These are phyloP conservation scores for Gossypium anomalum DNA, from an alignment of 345 rosid genomes.

Conservation along the genomic window DNA sequence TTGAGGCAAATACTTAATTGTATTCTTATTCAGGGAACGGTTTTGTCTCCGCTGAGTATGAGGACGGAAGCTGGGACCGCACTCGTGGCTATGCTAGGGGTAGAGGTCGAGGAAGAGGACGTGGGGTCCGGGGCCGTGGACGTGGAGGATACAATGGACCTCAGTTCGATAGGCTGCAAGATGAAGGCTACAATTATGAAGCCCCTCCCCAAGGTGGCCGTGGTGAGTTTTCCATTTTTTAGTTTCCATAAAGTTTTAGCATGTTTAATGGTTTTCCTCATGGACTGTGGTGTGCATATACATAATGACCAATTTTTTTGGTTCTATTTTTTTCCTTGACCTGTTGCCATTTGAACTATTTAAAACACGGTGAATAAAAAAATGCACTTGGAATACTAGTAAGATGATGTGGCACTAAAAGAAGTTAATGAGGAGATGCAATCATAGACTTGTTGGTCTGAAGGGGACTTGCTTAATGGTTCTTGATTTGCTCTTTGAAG, in stretches of 20 bases:
- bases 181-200: constrained; percentile 64
- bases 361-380: not conserved
- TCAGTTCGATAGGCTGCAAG: constrained; percentile 55
- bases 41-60: constrained; percentile 54
- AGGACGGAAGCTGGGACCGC: constrained; percentile 72
- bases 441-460: not conserved
- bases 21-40: constrained; percentile 57
- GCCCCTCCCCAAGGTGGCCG: constrained; percentile 41
- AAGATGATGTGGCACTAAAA: not conserved
- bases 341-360: not conserved
- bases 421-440: not conserved
- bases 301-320: not conserved
- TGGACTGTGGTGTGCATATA: not conserved
- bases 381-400: not conserved
- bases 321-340: not conserved
- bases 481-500: constrained; percentile 21
- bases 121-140: constrained; percentile 69
- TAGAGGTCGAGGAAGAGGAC: constrained; percentile 88
- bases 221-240: constrained; percentile 19
- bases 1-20: constrained; percentile 2
- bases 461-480: not conserved
- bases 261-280: not conserved
- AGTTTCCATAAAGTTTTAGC: not conserved
- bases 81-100: constrained; percentile 71
- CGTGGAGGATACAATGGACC: constrained; percentile 85